Evolutionary conservation across 306 rosid species (phyloP).

Genomic region (Rosa rugosa): DNA sequence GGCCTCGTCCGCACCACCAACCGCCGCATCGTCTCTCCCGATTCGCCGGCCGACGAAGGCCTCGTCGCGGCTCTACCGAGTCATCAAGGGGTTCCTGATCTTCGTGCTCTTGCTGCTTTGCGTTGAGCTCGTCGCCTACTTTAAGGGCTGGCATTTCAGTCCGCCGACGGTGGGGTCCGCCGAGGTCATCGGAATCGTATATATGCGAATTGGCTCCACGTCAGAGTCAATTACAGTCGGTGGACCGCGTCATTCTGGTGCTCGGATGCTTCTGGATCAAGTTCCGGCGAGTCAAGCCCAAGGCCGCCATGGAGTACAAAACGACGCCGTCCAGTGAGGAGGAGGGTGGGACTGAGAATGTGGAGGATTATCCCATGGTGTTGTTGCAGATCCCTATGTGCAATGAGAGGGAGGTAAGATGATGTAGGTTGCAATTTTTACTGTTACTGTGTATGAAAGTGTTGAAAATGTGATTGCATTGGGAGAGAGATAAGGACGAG

Average conservation of each 20-base stretch:
- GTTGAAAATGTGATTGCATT: no score
- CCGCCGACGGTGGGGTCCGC: conserved; percentile 63
- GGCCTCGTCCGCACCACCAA: conserved; percentile 61
- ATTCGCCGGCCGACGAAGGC: conserved; percentile 47
- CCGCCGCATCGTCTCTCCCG: conserved; percentile 56
- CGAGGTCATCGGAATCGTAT: conserved; percentile 53
- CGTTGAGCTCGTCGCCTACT: conserved; percentile 82
- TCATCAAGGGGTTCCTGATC: conserved; percentile 58
- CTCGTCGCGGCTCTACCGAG: conserved; percentile 70
- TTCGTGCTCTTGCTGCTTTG: conserved; percentile 55
- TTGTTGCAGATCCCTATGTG: no score
- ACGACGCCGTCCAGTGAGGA: conserved; percentile 27
- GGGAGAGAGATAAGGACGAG: no score
- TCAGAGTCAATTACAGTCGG: conserved; percentile 76
- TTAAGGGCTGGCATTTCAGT: conserved; percentile 92
- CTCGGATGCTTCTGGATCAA: conserved; percentile 95
- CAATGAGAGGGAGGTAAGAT: no score
- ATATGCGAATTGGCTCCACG: conserved; percentile 70
- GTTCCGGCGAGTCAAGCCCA: conserved; percentile 66
- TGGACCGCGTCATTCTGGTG: conserved; percentile 77
- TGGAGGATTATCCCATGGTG: no score
- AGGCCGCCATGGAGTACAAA: conserved; percentile 54
- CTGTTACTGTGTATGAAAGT: no score
- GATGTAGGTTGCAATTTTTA: no score
- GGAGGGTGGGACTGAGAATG: no score